These are phyloP conservation scores for Gossypium longicalyx DNA, from an alignment of 345 rosid genomes.

Conservation along the genomic window DNA sequence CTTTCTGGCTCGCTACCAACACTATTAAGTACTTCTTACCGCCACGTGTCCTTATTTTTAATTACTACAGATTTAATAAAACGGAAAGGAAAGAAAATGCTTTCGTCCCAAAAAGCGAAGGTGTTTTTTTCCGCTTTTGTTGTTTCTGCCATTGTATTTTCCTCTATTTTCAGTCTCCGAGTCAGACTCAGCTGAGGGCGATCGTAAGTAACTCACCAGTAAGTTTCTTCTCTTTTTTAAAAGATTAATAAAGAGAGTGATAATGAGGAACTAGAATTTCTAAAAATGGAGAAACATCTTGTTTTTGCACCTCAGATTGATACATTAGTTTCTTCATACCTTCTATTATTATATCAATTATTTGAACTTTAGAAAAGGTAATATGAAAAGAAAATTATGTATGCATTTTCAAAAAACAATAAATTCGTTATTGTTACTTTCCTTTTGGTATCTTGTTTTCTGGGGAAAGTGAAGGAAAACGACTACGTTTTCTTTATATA, in stretches of 20 bases:
- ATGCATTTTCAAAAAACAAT: neutral
- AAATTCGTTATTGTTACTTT: neutral
- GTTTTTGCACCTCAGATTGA: conserved; percentile 30
- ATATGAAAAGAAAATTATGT: neutral
- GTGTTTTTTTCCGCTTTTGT: neutral
- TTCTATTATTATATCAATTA: conserved; percentile 6
- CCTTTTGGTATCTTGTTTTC: neutral
- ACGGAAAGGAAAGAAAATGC: neutral
- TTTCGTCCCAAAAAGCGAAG: neutral
- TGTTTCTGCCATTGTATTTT: neutral
- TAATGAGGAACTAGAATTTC: conserved; percentile 15
- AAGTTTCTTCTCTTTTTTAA: neutral
- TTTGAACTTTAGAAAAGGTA: conserved; percentile 10
- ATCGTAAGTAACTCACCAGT: conserved; percentile 5
- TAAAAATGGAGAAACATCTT: conserved; percentile 27
- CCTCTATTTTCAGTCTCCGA: neutral
- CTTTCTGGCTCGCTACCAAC: too few relatives aligned
- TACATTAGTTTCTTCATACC: conserved; percentile 23
- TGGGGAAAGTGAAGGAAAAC: conserved; percentile 24
- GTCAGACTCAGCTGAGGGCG: neutral
- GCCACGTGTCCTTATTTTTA: neutral
- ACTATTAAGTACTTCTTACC: neutral
- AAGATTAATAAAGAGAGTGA: conserved; percentile 6
- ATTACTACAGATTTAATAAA: neutral
- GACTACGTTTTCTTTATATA: neutral